Base-by-base conservation (phyloP, 352 stramenopile species). In the Phytophthora cactorum region DNA sequence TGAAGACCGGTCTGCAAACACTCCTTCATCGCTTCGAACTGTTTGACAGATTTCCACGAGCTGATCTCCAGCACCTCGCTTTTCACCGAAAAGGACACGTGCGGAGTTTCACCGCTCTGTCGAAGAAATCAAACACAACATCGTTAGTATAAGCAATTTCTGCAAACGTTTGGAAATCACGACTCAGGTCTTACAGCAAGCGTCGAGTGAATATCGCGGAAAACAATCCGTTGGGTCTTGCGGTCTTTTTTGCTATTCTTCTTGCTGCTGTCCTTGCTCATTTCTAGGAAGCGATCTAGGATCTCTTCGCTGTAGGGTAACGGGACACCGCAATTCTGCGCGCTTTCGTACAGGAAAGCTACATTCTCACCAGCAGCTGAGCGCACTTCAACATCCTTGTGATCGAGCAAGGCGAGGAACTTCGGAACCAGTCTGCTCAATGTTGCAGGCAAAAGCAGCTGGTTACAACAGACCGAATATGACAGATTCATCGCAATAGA, bases 261-360 rank as follows among this genome's bases (percentile, higher is more conserved):
- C 75, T 96, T 96, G 77, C 83, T 95, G 74, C 63, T 95, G 45
- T 94, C 84, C 62, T 95, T 95, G 82, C 87, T 95, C 86, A 96
- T 88, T 34, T 78, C 68, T 14, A 77, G 76, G 34, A 93, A 88
- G 15, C 83, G 85, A 38, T 85, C 77, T 14, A 95, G n/a, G 29
- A 94, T 85, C 36, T 92, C 81, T 7, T 79, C 82, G 32, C 88
- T 78, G 59, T 78, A 88, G 6, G 83, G 80, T 45, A 93, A 57
- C 31, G 72, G 54, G 0, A 86, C 55, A 31, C 77, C 71, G 22
- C 68, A 85, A 55, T 79, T 83, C 50, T 88, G 73, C 0, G 80
- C 70, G 12, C 68, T 84, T 73, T 96, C 87, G 38, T 90, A 91
- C 11, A 96, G 58, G 58, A 96, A 75, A 39, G 89, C 89, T 64